Percentiles rank a stretch among this genome's conserved stretches.
These are phyloP conservation scores for Solanum neorickii DNA, from an alignment of 257 asterid genomes.

Conservation along the genomic window DNA sequence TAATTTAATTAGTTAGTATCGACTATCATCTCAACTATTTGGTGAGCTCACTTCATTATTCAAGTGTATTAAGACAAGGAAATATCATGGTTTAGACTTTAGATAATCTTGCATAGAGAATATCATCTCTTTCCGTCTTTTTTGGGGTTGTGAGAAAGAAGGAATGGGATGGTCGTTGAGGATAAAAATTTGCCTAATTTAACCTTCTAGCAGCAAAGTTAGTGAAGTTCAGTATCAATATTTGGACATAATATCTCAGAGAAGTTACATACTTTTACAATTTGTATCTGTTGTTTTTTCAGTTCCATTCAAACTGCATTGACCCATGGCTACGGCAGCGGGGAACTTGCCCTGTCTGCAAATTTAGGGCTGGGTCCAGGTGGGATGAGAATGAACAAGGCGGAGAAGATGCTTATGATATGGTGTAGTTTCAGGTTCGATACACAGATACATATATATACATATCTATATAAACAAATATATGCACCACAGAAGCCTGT, in stretches of 20 bases:
- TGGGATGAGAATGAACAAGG: conserved; percentile 50
- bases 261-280: neutral
- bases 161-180: neutral
- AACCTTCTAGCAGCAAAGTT: neutral
- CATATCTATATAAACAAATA: neutral
- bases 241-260: neutral
- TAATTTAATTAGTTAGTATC: neutral
- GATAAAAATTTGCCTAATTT: neutral
- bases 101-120: neutral
- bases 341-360: conserved; percentile 98
- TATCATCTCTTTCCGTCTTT: neutral
- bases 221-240: neutral
- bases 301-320: conserved; percentile 94
- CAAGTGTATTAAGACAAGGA: neutral
- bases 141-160: neutral
- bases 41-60: neutral
- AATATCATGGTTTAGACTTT: neutral
- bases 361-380: conserved; percentile 67
- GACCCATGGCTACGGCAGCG: conserved; percentile 98
- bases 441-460: neutral
- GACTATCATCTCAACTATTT: neutral
- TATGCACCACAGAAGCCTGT: neutral
- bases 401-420: conserved; percentile 43
- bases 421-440: conserved; percentile 28
- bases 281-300: conserved; percentile 7